Evolutionary conservation across 208 protist species (phyloP).

Genomic region (Trypanosoma boissoni): DNA sequence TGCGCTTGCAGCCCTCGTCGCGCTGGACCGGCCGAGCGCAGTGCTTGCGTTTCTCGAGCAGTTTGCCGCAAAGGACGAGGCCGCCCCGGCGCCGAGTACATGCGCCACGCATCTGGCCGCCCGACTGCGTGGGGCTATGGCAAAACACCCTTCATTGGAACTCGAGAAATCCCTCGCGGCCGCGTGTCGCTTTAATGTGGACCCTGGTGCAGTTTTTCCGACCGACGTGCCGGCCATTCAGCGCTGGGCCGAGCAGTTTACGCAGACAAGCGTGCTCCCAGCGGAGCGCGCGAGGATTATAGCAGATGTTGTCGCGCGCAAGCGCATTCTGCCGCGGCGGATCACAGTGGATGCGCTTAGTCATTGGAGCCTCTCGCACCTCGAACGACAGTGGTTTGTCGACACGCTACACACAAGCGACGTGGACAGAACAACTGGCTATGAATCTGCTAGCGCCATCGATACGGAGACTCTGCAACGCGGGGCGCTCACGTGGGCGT

Average conservation of each 20-base stretch:
- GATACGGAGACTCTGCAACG: conserved; percentile 6
- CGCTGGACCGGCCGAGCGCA: conserved; percentile 35
- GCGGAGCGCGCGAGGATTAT: conserved; percentile 28
- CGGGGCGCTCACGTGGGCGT: conserved; percentile 25
- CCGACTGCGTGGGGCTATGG: conserved; percentile 32
- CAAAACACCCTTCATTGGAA: no score
- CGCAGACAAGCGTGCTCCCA: conserved; percentile 25
- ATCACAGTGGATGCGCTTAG: conserved; percentile 53
- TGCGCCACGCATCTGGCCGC: conserved; percentile 59
- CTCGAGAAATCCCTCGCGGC: conserved; percentile 22
- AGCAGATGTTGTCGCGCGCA: conserved; percentile 23
- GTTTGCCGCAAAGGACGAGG: conserved; percentile 51
- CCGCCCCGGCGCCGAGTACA: conserved; percentile 41
- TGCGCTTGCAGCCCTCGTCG: conserved; percentile 46
- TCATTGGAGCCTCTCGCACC: conserved; percentile 50
- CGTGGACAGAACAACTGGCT: not conserved
- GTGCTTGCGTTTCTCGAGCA: conserved; percentile 52
- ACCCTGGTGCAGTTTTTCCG: conserved; percentile 61
- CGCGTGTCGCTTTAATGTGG: conserved; percentile 43
- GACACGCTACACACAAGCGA: not conserved
- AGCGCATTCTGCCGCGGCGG: conserved; percentile 47
- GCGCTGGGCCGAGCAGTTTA: conserved; percentile 41
- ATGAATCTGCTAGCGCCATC: not conserved
- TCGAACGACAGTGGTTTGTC: conserved; percentile 61
- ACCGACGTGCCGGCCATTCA: conserved; percentile 45